These are phyloP conservation scores for Solanum megistacrolobum DNA, from an alignment of 257 asterid species.

Conservation along the genomic window DNA sequence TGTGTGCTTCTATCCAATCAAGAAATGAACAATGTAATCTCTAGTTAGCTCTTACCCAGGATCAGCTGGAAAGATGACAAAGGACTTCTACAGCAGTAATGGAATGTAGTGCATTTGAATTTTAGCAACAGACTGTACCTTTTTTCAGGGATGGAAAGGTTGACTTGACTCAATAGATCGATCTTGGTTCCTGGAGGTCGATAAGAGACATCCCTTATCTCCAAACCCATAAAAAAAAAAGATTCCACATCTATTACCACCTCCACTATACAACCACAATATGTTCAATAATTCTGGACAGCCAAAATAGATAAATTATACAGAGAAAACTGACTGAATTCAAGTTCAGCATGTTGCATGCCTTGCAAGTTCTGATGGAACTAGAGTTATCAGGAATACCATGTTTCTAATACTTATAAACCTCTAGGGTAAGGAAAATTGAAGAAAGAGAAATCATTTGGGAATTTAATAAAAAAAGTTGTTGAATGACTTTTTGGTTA, in stretches of 20 bases:
- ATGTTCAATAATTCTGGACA: neutral
- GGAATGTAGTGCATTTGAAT: neutral
- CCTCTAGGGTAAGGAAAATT: neutral
- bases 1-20: neutral
- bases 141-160: conserved; percentile 64
- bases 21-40: neutral
- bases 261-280: neutral
- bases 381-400: neutral
- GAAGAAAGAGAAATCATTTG: neutral
- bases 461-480: neutral
- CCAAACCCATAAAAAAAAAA: conserved; percentile 1
- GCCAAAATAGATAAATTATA: neutral
- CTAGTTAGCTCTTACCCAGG: neutral
- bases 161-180: conserved; percentile 57
- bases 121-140: conserved; percentile 33
- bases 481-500: neutral
- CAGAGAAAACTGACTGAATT: neutral
- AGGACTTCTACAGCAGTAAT: neutral
- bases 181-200: conserved; percentile 81
- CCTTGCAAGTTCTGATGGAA: neutral
- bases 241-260: neutral
- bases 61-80: neutral
- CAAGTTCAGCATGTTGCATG: neutral
- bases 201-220: conserved; percentile 61
- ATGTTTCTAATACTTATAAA: neutral